phyloP scores from a whole-genome alignment of 2,329 filamentous ascomycete species.

The Curvularia verruculosa region DNA sequence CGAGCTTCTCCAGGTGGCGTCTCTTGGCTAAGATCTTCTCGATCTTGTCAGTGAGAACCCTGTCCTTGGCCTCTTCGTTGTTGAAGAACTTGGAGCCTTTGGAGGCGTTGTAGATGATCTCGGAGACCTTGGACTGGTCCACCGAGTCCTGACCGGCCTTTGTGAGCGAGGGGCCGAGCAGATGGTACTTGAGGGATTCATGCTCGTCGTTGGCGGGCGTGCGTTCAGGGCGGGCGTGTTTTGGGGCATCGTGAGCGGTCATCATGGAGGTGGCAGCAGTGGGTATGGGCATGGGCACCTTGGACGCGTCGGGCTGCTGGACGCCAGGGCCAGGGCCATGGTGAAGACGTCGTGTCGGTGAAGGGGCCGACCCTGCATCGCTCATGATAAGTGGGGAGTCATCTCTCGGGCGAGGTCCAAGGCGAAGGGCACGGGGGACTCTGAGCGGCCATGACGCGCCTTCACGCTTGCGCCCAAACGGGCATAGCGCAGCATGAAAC shows the following conservation, averaged over 20 bases:
- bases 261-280: slow-evolving; percentile 21
- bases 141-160: slow-evolving; percentile 93
- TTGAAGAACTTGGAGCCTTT: slow-evolving; percentile 97
- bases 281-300: not conserved
- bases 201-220: slow-evolving; percentile 49
- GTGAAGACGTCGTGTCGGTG: slow-evolving; percentile 17
- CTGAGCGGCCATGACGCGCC: slow-evolving; percentile 29
- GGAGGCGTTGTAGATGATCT: slow-evolving; percentile 95
- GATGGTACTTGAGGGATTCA: slow-evolving; percentile 82
- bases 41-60: slow-evolving; percentile 83
- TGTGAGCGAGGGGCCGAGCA: slow-evolving; percentile 87
- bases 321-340: slow-evolving; percentile 20
- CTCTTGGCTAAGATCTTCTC: slow-evolving; percentile 78
- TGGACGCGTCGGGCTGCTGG: slow-evolving; percentile 20
- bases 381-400: slow-evolving; percentile 34
- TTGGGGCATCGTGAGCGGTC: slow-evolving; percentile 11
- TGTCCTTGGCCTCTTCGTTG: slow-evolving; percentile 84
- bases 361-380: slow-evolving; percentile 21
- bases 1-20: slow-evolving; percentile 72
- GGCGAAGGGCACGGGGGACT: slow-evolving; percentile 10
- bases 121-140: slow-evolving; percentile 93
- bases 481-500: slow-evolving; percentile 20
- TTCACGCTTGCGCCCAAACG: slow-evolving; percentile 18
- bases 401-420: slow-evolving; percentile 18
- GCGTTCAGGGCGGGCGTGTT: slow-evolving; percentile 25